A percentile compares a stretch with the other conserved stretches of the same genome.
Conservation (phyloP, 2,329 filamentous ascomycete genomes). For the Apiospora hydei region DNA sequence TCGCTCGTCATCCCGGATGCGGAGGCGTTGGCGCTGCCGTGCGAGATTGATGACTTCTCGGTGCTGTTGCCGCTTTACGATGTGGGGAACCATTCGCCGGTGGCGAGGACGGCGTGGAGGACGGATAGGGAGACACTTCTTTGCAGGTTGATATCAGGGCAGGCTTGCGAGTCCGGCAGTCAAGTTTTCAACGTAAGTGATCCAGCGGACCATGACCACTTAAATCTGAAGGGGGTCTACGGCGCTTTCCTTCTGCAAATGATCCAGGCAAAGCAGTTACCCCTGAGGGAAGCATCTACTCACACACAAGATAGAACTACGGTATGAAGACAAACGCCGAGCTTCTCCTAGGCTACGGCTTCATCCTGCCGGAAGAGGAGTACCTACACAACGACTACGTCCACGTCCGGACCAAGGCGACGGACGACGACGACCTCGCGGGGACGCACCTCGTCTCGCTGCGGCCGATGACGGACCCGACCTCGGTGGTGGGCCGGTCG, state of each 20-base stretch:
- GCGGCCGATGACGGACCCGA: constrained; percentile 54
- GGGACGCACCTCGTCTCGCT: constrained; percentile 56
- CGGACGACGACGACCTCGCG: constrained; percentile 37
- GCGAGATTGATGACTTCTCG: constrained; percentile 66
- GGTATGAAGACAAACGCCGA: constrained; percentile 78
- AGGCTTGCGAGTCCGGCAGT: constrained; percentile 56
- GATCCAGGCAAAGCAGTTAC: no score
- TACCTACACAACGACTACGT: constrained; percentile 66
- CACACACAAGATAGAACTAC: constrained; percentile 64
- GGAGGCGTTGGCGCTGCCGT: constrained; percentile 43
- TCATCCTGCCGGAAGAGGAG: constrained; percentile 57
- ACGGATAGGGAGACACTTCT: constrained; percentile 46
- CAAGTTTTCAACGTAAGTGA: constrained; percentile 59
- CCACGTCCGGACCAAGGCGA: constrained; percentile 58
- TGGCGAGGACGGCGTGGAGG: constrained; percentile 63
- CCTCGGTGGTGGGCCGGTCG: constrained; percentile 55
- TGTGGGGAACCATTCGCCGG: constrained; percentile 73
- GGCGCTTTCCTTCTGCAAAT: no score
- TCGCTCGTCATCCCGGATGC: constrained; percentile 59
- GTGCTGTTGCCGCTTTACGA: constrained; percentile 76
- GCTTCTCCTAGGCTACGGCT: constrained; percentile 69
- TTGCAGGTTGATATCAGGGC: constrained; percentile 53
- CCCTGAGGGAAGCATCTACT: neutral
- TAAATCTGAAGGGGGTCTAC: no score
- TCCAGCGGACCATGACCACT: no score